Base-by-base conservation (phyloP, 2,329 filamentous ascomycete genomes). In the Alternaria novae-zelandiae region DNA sequence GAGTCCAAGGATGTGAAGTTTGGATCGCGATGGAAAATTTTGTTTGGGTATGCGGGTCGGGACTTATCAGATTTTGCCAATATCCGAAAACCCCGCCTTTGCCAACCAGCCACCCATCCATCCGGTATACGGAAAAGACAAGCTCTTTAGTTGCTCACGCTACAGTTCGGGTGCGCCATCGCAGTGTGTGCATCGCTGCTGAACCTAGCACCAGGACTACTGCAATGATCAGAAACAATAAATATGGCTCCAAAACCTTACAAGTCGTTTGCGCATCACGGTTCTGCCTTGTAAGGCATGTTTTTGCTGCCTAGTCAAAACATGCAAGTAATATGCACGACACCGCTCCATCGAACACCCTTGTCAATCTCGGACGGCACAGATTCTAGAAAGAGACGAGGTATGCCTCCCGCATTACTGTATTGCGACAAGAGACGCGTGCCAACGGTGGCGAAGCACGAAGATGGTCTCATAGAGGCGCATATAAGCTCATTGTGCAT, bases 271-370 rank as follows among this genome's bases (percentile, higher is more conserved):
- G 13, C 20, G 21, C 25, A 20, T 28, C 26, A 15, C n/a, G 11
- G 30, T 49, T 56, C 23, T 60, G 51, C 53, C 30, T 56, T 10
- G 54, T 53, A 28, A 57, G 15, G n/a, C 45, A 53, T 58, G 54
- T 28, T 46, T 58, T 21, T 20, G 36, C 43, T 54, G 55, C 41
- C 23, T 47, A 46, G 12, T 46, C 20, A 21, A 13, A 32, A 20
- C n/a, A 23, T 54, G 47, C 23, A 41, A 32, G 28, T 41, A 44
- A 47, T 54, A 11, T 54, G 57, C 49, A 54, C 36, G 49, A 30
- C 47, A 54, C 30, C 11, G 21, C 28, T 44, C 56, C 30, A 30
- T 4, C 23, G 28, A 9, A 30, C 10, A 20, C 44, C 30, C 12
- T 36, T 30, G 50, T 26, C 46, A 32, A 25, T 51, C 25, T 15